Evolutionary conservation across 192 early-diverging fungal genomes (phyloP).

Genomic region (Rhizophagus clarus): DNA sequence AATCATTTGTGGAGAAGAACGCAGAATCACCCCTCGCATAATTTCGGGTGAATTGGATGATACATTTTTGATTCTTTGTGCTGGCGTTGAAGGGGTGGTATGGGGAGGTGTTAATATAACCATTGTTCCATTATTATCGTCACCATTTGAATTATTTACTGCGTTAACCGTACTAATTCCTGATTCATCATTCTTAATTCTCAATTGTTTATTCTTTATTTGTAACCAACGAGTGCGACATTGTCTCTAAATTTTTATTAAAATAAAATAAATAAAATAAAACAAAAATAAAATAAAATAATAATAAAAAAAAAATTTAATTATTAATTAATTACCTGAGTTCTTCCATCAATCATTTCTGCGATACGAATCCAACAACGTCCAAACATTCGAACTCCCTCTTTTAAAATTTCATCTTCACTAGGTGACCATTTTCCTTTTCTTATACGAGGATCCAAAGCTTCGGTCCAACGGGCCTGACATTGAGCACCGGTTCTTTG

Average conservation of each 20-base stretch:
- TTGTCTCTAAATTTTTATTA: slow-evolving; percentile 44
- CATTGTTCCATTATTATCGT: not conserved
- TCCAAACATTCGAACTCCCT: slow-evolving; percentile 49
- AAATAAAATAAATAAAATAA: no score
- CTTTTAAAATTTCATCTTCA: slow-evolving; percentile 57
- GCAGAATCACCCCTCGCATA: not conserved
- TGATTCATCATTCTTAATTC: slow-evolving; percentile 11
- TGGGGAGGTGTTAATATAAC: slow-evolving; percentile 22
- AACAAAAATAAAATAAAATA: no score
- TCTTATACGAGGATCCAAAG: slow-evolving; percentile 54
- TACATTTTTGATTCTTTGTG: slow-evolving; percentile 10
- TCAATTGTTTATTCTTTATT: slow-evolving; percentile 46
- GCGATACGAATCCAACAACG: slow-evolving; percentile 64
- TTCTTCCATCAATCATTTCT: slow-evolving; percentile 55
- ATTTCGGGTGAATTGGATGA: not conserved
- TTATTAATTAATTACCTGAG: slow-evolving; percentile 43
- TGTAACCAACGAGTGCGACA: slow-evolving; percentile 66
- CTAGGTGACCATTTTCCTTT: slow-evolving; percentile 54
- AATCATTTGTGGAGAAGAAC: not conserved
- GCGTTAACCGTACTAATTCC: not conserved
- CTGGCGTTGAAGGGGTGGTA: slow-evolving; percentile 8
- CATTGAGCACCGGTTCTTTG: slow-evolving; percentile 60
- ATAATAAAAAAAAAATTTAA: not conserved
- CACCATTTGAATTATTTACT: not conserved
- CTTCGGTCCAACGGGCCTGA: slow-evolving; percentile 63